Base-by-base conservation (phyloP, 2,329 filamentous ascomycete genomes). In the Aspergillus versicolor region DNA sequence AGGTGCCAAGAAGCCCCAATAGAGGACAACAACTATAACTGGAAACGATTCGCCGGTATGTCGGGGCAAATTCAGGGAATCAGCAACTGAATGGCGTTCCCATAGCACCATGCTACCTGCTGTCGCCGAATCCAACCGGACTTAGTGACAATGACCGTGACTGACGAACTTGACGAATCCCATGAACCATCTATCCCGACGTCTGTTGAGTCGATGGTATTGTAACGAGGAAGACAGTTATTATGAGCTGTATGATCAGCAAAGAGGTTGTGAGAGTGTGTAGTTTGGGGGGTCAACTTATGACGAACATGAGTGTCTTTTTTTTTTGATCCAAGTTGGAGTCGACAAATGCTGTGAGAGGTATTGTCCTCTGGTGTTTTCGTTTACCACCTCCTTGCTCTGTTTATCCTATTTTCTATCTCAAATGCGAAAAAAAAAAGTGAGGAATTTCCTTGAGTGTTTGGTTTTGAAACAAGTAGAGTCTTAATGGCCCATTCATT, bases 1-100 rank as follows among this genome's bases (percentile, higher is more conserved):
- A 37, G 62, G 67, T 45, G 69, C 66, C 56, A 81, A 80, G 74
- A 81, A 81, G 73, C 75, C 77, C 6, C 78, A 80, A 68, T 81
- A 78, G 69, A 68, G 51, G 55, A 27, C 24, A 12, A 12, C 11
- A 8, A 5, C 24, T 21, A 27, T 40, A 24, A 44, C 5, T 22
- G 15, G 15, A 32, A 47, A 41, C 45, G 40, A 50, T 55, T 41
- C 17, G n/a, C 40, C 32, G 55, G 50, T 45, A 45, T 47, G 42
- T 32, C 32, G 32, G 32, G 38, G 52, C 44, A n/a, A 49, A 30
- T 24, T 40, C 22, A 32, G 46, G 58, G 44, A 27, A 42, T 43
- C 30, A 22, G 4, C n/a, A 13, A 37, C 15, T 44, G 3, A 38
- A 42, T 47, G n/a, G 13, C 27, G 38, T 17, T 34, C 32, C 27